Conservation (phyloP, 1,284 basidiomycete species). For the Phellopilus nigrolimitatus region DNA sequence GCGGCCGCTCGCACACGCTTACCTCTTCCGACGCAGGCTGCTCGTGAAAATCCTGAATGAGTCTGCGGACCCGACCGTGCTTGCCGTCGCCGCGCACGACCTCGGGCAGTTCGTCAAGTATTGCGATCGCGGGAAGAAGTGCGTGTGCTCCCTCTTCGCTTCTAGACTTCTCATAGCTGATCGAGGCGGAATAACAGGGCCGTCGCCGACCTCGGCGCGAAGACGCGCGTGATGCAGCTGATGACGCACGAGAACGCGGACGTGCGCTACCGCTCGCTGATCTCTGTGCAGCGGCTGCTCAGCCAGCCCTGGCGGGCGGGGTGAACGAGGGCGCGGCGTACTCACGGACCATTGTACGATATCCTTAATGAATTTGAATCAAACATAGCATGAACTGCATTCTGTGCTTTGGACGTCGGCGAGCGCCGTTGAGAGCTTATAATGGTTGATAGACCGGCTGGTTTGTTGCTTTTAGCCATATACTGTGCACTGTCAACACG, state of each 20-base stretch:
- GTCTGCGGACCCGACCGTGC: slow-evolving; percentile 68
- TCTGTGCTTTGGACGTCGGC: too few relatives aligned
- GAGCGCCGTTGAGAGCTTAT: too few relatives aligned
- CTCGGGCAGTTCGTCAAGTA: slow-evolving; percentile 92
- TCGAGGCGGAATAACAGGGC: slow-evolving; percentile 41
- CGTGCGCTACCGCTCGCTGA: slow-evolving; percentile 86
- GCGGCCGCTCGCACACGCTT: not conserved
- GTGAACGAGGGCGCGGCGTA: not conserved
- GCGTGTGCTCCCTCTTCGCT: slow-evolving; percentile 26
- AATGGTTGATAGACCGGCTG: too few relatives aligned
- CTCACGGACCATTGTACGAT: not conserved
- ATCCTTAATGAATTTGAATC: not conserved
- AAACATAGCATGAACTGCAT: not conserved
- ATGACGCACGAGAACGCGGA: slow-evolving; percentile 88
- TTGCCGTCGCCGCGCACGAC: slow-evolving; percentile 89
- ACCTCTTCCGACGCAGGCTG: slow-evolving; percentile 39
- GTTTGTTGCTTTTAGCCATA: too few relatives aligned
- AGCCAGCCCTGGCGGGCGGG: slow-evolving; percentile 65
- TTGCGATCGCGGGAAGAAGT: slow-evolving; percentile 89
- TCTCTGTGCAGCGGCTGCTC: slow-evolving; percentile 78
- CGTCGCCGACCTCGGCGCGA: slow-evolving; percentile 81
- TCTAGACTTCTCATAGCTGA: slow-evolving; percentile 10
- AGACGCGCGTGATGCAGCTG: slow-evolving; percentile 89
- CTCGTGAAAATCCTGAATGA: slow-evolving; percentile 70
- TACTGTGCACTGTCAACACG: too few relatives aligned